Evolutionary conservation across 2,329 filamentous ascomycete species (phyloP), one percentile per base, ranked within the genome.

Genomic region (Juglanconis sp.): DNA sequence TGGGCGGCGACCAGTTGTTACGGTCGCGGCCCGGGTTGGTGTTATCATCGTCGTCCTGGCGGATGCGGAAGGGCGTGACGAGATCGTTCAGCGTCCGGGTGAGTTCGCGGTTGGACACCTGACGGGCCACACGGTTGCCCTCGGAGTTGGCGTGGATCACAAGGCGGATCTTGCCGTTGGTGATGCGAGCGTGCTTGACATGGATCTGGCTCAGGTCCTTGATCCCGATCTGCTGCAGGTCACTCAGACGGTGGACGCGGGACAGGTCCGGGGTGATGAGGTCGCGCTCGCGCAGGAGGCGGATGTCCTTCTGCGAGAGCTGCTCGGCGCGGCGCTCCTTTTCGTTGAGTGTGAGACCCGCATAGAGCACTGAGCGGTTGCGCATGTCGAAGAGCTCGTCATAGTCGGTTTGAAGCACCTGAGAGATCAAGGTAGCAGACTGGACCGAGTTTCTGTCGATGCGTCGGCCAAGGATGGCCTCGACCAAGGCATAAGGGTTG

Each of bases 381-480:
- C 74, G 76, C 72, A 78, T 68, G 67, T 79, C 77, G 54, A 79
- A 79, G 48, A 79, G 74, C 68, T 79, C 77, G 52, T 78, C 74
- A 57, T 79, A 79, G 66, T 79, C 76, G 17, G 76, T 79, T 68
- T 79, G 76, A 31, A 79, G 71, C 35, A 77, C 72, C 53, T 75
- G 75, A 51, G 74, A 71, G 34, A 80, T 64, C 59, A 80, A 71
- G 3, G 64, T 64, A 4, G 62, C 52, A 0, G 72, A 67, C 24
- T 67, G 67, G 24, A 72, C 66, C 34, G 73, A 74, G 24, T 59
- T 54, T 5, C 57, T 40, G 65, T 79, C 73, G 24, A 79, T 69
- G 56, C 69, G 73, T 57, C 76, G 73, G 59, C 76, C 75, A 35
- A 79, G 66, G 56, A 79, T 70, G 30, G 76, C 74, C 69, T 79